Evolutionary conservation across 2,329 filamentous ascomycete genomes (phyloP), one percentile per base, ranked within the genome.

Genomic region (Xylaria sp.): DNA sequence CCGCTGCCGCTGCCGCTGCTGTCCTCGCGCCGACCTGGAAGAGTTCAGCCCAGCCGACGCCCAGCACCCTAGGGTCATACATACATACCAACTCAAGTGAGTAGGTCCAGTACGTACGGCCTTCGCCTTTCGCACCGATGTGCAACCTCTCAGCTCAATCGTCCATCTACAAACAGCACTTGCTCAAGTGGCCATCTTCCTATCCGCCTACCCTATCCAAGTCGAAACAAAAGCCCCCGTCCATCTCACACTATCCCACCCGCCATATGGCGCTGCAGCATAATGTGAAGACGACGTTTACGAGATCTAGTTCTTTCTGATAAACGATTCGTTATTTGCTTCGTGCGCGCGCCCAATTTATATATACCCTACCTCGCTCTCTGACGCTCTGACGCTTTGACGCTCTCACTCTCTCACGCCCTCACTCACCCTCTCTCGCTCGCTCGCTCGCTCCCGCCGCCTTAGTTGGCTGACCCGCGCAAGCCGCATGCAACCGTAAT

Each of bases 401-500:
- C n/a, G n/a, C 42, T 49, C 42, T 48, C 24, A 42, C 44, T 21
- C 44, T 39, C 17, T 39, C 39, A 17, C 22, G n/a, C 16, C 38
- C 42, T 54, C 21, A 46, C 43, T 42, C 39, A 20, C 19, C 19
- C 13, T 26, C 38, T 34, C 29, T 34, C 39, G 19, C 21, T 11
- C 22, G 3, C 22, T 19, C 39, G 13, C 11, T 16, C 39, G 8
- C 18, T 13, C 39, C 39, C 41, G 39, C 49, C 40, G 37, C 26
- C 43, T 43, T 56, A 56, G 50, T 50, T 50, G 26, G 50, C 53
- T 59, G 52, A 53, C 56, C 52, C 45, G 45, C 55, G 54, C 58
- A 56, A 61, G 56, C 29, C 58, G 55, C 52, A 57, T 54, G 50
- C 51, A 53, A 59, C 57, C 63, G 79, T 79, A 76, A 59, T 58